Evolutionary conservation across 2,329 filamentous ascomycete genomes (phyloP), one percentile per base, ranked within the genome.

Genomic region (Aspergillus viridinutans): DNA sequence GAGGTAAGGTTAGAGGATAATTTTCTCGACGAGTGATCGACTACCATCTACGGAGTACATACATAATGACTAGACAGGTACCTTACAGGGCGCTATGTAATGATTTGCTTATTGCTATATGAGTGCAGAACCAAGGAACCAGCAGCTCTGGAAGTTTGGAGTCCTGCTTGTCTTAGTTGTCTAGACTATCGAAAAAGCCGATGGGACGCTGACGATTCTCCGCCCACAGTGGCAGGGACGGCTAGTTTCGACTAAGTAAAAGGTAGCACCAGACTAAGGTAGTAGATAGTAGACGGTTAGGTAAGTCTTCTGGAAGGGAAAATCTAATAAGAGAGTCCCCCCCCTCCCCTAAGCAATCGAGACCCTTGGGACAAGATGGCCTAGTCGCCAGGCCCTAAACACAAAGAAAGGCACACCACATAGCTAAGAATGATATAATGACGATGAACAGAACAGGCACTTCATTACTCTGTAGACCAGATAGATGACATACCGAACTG

Each of bases 81-180:
- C 32, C 32, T 38, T 38, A 38, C 32, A 38, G 32, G 29, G 32
- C 32, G 14, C 32, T 38, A 38, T 38, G 32, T 38, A 38, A 49
- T 49, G n/a, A 25, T 49, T 49, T 28, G 47, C 23, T 49, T n/a
- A 17, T 49, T 28, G 47, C 23, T 49, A 17, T 17, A 28, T 25
- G 28, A 49, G 23, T 21, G 2, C 50, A 61, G 57, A 63, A 50
- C 61, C 61, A 60, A 58, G 62, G 64, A 60, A 62, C 61, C 53
- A 59, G 47, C 26, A 17, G 14, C 32, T 38, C 32, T 38, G 5
- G 32, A 38, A 17, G 32, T 38, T 38, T 38, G 32, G 2, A 17
- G 32, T 17, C 14, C 14, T 38, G 6, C 14, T 38, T 23, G 26
- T 12, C 23, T 28, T 49, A 23, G 40, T 35, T 47, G 43, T 62